Evolutionary conservation across 2,329 filamentous ascomycete species (phyloP).

Genomic region (Aspergillus nomiae): DNA sequence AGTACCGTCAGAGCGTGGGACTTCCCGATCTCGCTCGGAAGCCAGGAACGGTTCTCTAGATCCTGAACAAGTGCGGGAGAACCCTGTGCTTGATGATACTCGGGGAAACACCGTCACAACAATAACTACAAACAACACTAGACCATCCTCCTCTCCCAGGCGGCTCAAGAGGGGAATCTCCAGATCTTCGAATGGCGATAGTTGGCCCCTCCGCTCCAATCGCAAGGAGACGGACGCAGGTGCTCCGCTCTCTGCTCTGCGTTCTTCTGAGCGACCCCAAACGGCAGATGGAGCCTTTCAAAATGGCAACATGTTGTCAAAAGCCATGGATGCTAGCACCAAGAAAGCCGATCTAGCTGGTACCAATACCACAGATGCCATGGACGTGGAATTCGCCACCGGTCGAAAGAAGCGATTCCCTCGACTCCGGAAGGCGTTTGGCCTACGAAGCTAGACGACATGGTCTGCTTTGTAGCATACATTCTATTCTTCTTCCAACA

Average conservation of each 20-base stretch:
- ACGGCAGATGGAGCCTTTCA: constrained; percentile 18
- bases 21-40: constrained; percentile 50
- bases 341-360: constrained; percentile 3
- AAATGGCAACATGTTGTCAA: constrained; percentile 9
- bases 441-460: constrained; percentile 30
- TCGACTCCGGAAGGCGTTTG: constrained; percentile 47
- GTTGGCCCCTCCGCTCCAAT: constrained; percentile 30
- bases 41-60: constrained; percentile 33
- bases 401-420: constrained; percentile 50
- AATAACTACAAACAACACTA: constrained; percentile 20
- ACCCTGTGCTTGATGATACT: constrained; percentile 17
- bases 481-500: not conserved
- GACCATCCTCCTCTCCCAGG: constrained; percentile 26
- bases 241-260: not conserved
- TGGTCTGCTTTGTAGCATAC: not conserved
- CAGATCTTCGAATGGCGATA: constrained; percentile 19
- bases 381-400: constrained; percentile 37
- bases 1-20: constrained; percentile 31
- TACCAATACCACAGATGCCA: constrained; percentile 11
- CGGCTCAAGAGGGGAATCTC: constrained; percentile 31
- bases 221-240: constrained; percentile 8
- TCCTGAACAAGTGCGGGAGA: constrained; percentile 35
- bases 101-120: constrained; percentile 21
- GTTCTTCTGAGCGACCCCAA: constrained; percentile 8
- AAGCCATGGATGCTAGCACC: not conserved